phyloP scores from a whole-genome alignment of 352 stramenopile genomes.

The Aphanomyces invadans region DNA sequence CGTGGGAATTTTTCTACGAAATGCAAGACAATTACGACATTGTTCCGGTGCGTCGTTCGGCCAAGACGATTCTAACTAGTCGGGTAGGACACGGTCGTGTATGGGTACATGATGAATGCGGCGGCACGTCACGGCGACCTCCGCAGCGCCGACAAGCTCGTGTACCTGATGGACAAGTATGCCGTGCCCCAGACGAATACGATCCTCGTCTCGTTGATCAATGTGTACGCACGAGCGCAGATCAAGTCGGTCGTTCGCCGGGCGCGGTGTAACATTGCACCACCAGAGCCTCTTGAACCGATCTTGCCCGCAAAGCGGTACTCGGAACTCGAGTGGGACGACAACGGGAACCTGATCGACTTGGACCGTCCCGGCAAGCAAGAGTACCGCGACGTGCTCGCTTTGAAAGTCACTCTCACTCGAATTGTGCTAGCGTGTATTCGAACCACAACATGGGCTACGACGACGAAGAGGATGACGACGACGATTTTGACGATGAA shows the following conservation, averaged over 20 bases:
- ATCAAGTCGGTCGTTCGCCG: conserved; percentile 46
- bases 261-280: conserved; percentile 45
- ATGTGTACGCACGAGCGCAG: conserved; percentile 72
- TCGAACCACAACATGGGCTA: conserved; percentile 59
- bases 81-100: conserved; percentile 44
- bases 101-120: conserved; percentile 69
- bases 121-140: conserved; percentile 72
- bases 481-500: conserved; percentile 33
- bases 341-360: conserved; percentile 63
- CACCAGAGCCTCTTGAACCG: conserved; percentile 31
- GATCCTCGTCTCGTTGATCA: conserved; percentile 67
- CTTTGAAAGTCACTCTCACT: background rate
- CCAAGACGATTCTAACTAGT: no score
- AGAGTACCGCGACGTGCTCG: conserved; percentile 39
- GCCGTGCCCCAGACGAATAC: conserved; percentile 55
- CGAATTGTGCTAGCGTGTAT: conserved; percentile 26
- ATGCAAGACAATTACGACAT: conserved; percentile 85
- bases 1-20: conserved; percentile 76
- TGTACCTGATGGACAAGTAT: conserved; percentile 62
- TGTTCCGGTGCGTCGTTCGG: conserved; percentile 30
- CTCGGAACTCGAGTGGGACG: conserved; percentile 60
- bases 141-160: conserved; percentile 62
- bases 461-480: conserved; percentile 49
- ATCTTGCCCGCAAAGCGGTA: conserved; percentile 45
- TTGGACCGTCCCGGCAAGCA: conserved; percentile 60